Evolutionary conservation across 2,329 filamentous ascomycete species (phyloP), one percentile per base, ranked within the genome.

Genomic region (Phialophora expanda): DNA sequence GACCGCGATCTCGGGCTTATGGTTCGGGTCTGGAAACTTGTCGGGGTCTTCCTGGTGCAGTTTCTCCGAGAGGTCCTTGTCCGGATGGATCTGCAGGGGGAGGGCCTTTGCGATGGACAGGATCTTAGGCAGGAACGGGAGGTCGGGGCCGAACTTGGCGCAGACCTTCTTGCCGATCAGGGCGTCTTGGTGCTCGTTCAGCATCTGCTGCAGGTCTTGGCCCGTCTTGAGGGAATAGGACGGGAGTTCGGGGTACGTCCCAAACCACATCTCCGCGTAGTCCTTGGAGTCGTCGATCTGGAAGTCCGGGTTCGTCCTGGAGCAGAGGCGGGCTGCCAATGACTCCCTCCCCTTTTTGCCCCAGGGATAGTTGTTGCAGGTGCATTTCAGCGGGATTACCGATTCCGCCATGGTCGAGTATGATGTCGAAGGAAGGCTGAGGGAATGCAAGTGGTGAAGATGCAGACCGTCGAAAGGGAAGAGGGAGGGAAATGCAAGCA

Each of bases 1-100:
- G 1, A 93, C 80, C 0, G 90, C 90, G 61, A 93, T 93, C 74
- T 93, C 90, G 1, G 90, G 90, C 77, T 93, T 93, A 80, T 93
- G 90, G 75, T 93, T 93, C 2, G 85, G 79, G 70, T 93, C 90
- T 1, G 85, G 86, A 75, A 90, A 93, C 64, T 86, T 84, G 2
- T 86, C 77, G 0, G 90, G 89, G 61, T 91, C 82, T 69, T 86
- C 75, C 61, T 83, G 75, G 77, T 92, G 89, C 1, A 92, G 82
- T 71, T 87, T 82, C 8, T 82, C 78, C 0, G 90, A 85, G 1
- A 92, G 83, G 0, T 84, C 80, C 73, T 89, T 90, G 78, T 92
- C 86, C 34, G 90, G 90, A 69, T 93, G 90, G 14, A 92, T 83
- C 74, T 93, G 90, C 2, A 93, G 81, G 0, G 89, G 90, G 0